Conservation (phyloP, 1,284 basidiomycete genomes). For the Tylopilus sp. region DNA sequence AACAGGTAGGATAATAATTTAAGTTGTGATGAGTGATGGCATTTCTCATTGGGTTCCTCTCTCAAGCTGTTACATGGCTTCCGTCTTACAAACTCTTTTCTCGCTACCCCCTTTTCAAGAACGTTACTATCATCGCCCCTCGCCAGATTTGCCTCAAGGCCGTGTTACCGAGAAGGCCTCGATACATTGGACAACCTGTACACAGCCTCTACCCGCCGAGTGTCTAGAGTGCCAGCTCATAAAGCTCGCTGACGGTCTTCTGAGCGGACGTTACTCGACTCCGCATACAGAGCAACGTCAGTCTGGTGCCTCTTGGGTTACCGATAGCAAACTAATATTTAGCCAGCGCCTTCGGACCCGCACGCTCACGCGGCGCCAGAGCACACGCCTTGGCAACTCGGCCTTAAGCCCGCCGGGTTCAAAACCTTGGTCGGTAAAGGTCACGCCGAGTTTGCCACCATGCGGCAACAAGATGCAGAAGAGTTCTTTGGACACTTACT, state of each 20-base stretch:
- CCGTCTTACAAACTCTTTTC: constrained; percentile 91
- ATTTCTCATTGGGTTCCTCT: constrained; percentile 12
- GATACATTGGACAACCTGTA: constrained; percentile 75
- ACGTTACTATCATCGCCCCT: constrained; percentile 65
- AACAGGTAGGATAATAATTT: constrained; percentile 71
- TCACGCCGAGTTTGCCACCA: constrained; percentile 95
- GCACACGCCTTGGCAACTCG: constrained; percentile 78
- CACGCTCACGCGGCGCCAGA: constrained; percentile 57
- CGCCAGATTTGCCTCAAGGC: constrained; percentile 7
- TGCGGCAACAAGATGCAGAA: constrained; percentile 97
- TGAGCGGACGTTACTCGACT: constrained; percentile 92
- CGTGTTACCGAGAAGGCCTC: constrained; percentile 52
- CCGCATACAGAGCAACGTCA: constrained; percentile 36
- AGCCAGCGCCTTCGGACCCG: constrained; percentile 36
- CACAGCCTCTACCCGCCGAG: constrained; percentile 77
- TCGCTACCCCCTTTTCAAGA: constrained; percentile 82
- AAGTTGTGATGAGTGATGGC: not conserved
- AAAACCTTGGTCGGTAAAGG: constrained; percentile 93
- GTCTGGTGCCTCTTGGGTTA: not conserved
- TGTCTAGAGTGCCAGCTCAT: constrained; percentile 97
- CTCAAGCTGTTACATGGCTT: constrained; percentile 95
- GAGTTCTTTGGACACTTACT: constrained; percentile 93
- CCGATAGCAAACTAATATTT: constrained; percentile 13
- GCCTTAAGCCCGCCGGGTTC: constrained; percentile 87
- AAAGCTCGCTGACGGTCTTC: constrained; percentile 93